Conservation (phyloP, 768 basidiomycete species). For the Panaeolus cyanescens region DNA sequence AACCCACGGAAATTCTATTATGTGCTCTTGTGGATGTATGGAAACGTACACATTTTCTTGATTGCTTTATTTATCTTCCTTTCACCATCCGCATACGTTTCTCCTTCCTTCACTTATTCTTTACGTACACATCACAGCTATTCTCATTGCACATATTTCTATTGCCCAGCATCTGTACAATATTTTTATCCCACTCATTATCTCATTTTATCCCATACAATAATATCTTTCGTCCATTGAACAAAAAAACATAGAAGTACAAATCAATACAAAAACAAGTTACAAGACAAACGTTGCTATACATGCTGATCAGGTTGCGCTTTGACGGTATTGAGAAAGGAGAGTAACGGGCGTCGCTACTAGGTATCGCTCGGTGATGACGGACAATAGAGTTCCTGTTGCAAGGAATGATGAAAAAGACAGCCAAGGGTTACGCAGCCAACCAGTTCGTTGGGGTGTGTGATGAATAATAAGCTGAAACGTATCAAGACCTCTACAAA, state of each 20-base stretch:
- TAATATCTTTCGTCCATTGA: not conserved
- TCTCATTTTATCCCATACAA: not conserved
- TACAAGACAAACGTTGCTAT: not conserved
- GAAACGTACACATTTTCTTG: conserved; percentile 29
- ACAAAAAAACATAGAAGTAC: conserved; percentile 12
- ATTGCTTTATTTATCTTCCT: conserved; percentile 3
- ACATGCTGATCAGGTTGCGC: not conserved
- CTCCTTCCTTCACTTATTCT: conserved; percentile 9
- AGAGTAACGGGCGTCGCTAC: not conserved
- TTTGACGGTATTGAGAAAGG: conserved; percentile 2
- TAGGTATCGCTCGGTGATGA: conserved; percentile 11
- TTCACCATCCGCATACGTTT: conserved; percentile 2
- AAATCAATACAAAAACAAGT: conserved; percentile 20
- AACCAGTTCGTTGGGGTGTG: conserved; percentile 13
- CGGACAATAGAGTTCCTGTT: not conserved
- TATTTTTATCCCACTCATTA: conserved; percentile 3
- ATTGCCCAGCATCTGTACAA: not conserved
- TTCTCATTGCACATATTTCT: conserved; percentile 8
- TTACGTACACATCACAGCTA: conserved; percentile 3
- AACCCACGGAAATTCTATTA: conserved; percentile 11
- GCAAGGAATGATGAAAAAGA: not conserved
- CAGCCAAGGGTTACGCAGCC: conserved; percentile 26
- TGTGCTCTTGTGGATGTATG: conserved; percentile 40
- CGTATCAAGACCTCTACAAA: not conserved
- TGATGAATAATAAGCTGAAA: not conserved